phyloP scores from a whole-genome alignment of 2,329 filamentous ascomycete species.

The Penicillium decumbens region DNA sequence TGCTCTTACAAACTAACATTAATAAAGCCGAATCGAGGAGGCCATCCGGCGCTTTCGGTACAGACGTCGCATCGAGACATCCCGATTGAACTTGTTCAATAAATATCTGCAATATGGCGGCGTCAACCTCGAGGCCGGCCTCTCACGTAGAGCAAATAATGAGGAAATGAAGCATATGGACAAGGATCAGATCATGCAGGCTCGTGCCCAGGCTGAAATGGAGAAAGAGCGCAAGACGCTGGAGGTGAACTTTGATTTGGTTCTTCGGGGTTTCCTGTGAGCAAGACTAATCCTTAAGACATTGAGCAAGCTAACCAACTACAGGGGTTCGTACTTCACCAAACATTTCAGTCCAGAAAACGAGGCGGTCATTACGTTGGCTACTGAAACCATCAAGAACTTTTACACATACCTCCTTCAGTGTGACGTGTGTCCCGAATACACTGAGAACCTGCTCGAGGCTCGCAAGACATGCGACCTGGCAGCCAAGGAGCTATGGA shows the following conservation, averaged over 20 bases:
- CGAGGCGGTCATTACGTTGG: conserved; percentile 52
- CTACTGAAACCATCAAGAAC: conserved; percentile 68
- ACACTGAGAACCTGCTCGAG: conserved; percentile 59
- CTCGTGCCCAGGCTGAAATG: conserved; percentile 48
- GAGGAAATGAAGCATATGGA: conserved; percentile 60
- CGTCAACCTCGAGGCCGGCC: conserved; percentile 64
- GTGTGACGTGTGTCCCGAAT: conserved; percentile 83
- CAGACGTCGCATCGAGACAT: conserved; percentile 66
- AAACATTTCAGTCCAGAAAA: conserved; percentile 54
- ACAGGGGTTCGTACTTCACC: conserved; percentile 55
- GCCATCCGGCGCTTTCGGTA: conserved; percentile 78
- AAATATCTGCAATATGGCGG: conserved; percentile 82
- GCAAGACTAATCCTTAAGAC: conserved; percentile 20
- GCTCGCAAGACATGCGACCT: conserved; percentile 64
- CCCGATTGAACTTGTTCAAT: conserved; percentile 62
- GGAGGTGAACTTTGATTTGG: conserved; percentile 72
- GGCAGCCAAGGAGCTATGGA: conserved; percentile 63
- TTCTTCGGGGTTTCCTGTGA: conserved; percentile 75
- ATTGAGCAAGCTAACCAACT: neutral
- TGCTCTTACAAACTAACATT: conserved; percentile 10
- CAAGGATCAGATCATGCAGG: conserved; percentile 59
- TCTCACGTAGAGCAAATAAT: conserved; percentile 51
- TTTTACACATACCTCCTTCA: conserved; percentile 84
- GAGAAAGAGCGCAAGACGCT: conserved; percentile 59
- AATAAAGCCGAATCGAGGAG: conserved; percentile 67